Evolutionary conservation across 2,329 filamentous ascomycete species (phyloP).

Genomic region (Penicillium olsonii): DNA sequence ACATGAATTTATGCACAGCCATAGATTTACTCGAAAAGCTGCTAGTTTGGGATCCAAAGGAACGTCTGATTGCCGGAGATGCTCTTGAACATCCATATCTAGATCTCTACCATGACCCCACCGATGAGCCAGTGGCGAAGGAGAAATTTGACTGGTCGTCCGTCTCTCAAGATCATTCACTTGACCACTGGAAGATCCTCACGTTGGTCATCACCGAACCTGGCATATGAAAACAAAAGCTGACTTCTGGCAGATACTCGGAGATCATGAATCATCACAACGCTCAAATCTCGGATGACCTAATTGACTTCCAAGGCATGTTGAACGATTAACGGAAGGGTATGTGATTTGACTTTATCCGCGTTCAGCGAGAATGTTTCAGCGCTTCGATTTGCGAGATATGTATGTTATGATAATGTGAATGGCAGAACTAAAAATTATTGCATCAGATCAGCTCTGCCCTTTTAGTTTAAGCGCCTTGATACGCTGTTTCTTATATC

Average conservation of each 20-base stretch:
- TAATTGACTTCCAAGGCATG: neutral
- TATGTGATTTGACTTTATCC: neutral
- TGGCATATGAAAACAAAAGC: neutral
- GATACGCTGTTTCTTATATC: too few species aligned
- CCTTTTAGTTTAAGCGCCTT: too few species aligned
- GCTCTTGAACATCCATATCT: conserved; percentile 90
- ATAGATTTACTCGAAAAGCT: conserved; percentile 92
- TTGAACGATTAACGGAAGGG: neutral
- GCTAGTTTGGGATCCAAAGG: conserved; percentile 96
- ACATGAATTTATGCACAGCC: conserved; percentile 51
- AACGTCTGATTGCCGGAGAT: conserved; percentile 81
- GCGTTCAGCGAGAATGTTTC: neutral
- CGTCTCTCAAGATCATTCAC: conserved; percentile 91
- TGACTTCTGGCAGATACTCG: neutral
- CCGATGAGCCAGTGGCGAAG: conserved; percentile 91
- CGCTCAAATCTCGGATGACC: neutral
- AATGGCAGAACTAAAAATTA: too few species aligned
- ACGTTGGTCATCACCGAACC: conserved; percentile 55
- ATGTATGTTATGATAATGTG: neutral
- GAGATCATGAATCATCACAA: neutral
- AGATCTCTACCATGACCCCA: conserved; percentile 92
- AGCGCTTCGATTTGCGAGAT: neutral
- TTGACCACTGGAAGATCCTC: conserved; percentile 99
- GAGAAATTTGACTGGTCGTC: conserved; percentile 99
- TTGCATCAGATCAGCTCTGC: too few species aligned